phyloP scores from a whole-genome alignment of 441 rosid species.

The Omphalea diandra region DNA sequence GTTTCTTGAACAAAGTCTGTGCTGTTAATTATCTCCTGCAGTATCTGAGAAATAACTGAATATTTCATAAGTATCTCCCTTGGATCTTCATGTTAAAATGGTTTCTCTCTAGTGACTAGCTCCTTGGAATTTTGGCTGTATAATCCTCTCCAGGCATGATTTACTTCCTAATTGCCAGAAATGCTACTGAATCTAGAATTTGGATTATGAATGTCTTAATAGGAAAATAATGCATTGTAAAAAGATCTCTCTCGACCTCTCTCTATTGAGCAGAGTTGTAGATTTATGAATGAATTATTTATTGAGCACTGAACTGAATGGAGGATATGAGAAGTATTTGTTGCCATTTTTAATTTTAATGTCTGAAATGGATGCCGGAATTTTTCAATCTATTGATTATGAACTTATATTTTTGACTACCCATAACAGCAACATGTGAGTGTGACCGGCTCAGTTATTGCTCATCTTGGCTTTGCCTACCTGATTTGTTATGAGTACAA shows the following conservation, averaged over 20 bases:
- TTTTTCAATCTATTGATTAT: not conserved
- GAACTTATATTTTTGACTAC: not conserved
- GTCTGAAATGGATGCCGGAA: not conserved
- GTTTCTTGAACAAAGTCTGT: not conserved
- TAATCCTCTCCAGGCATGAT: not conserved
- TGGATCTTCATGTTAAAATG: conserved; percentile 12
- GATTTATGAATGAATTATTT: not conserved
- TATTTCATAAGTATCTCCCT: not conserved
- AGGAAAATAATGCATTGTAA: not conserved
- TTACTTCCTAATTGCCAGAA: not conserved
- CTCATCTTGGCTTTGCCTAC: not conserved
- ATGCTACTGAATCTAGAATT: conserved; percentile 6
- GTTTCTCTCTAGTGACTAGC: not conserved
- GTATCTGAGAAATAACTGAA: too few relatives aligned
- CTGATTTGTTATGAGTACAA: not conserved
- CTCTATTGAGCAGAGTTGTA: conserved; percentile 1
- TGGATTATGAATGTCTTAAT: not conserved
- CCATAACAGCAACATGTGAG: not conserved
- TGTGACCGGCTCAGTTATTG: not conserved
- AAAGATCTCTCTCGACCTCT: not conserved
- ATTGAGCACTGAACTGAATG: not conserved
- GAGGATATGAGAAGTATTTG: not conserved
- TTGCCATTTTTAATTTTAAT: not conserved
- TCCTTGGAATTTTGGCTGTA: not conserved
- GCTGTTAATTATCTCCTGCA: not conserved